Conservation (phyloP, 768 basidiomycete species). For the Strobilomyces echinocephalus region DNA sequence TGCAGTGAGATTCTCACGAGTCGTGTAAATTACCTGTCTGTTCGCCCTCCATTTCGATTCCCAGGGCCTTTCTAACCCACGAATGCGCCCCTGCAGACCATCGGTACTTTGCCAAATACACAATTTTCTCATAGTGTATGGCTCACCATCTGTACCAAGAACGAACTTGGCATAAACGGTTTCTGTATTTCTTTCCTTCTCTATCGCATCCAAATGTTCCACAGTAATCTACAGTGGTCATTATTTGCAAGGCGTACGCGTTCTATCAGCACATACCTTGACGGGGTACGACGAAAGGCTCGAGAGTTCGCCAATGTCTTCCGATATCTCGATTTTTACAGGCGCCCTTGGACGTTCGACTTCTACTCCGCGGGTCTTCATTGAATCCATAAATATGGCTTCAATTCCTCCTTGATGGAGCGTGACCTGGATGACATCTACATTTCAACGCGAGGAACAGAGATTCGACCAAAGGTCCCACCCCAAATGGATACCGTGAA, state of each 20-base stretch:
- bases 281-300: constrained; percentile 26
- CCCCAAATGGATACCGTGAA: neutral
- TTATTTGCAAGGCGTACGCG: neutral
- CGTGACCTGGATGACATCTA: neutral
- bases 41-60: constrained; percentile 44
- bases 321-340: neutral
- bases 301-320: constrained; percentile 7
- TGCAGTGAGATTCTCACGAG: neutral
- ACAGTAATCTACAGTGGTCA: constrained; percentile 10
- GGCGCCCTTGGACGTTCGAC: neutral
- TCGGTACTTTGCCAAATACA: neutral
- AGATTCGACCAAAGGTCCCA: neutral
- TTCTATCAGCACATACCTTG: constrained; percentile 13
- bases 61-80: constrained; percentile 43
- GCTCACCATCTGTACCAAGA: constrained; percentile 32
- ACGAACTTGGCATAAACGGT: constrained; percentile 31
- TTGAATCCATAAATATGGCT: neutral
- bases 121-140: neutral
- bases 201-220: constrained; percentile 21
- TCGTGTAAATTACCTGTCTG: constrained; percentile 23
- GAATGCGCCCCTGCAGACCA: constrained; percentile 37
- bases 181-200: constrained; percentile 29
- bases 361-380: neutral
- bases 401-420: neutral
- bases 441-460: neutral